Conservation (phyloP, 495 filamentous ascomycete genomes). For the Copromyces sp. region DNA sequence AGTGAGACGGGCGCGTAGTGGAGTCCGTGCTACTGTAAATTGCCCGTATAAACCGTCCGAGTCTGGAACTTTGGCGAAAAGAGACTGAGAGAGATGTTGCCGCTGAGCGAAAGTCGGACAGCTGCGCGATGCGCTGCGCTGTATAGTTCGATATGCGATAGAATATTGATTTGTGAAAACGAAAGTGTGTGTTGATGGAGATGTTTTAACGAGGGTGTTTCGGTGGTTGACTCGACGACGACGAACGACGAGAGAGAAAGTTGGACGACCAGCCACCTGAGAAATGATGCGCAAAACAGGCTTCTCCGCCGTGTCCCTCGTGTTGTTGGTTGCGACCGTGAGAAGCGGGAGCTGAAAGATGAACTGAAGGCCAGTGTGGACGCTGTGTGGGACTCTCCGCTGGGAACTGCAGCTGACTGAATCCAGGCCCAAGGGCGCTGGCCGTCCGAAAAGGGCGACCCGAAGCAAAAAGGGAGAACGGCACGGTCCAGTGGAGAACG, state of each 20-base stretch:
- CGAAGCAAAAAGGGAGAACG: background rate
- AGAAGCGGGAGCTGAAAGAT: background rate
- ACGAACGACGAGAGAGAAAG: background rate
- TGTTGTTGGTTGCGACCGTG: background rate
- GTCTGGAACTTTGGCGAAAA: background rate
- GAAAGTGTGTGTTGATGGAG: background rate
- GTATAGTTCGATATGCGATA: background rate
- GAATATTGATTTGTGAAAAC: background rate
- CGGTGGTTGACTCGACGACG: background rate
- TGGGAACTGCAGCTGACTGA: background rate
- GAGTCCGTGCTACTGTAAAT: background rate
- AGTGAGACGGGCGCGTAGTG: background rate
- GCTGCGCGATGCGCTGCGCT: too few relatives aligned
- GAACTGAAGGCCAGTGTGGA: background rate
- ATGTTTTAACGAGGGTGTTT: slow-evolving; percentile 3
- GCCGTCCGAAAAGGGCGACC: background rate
- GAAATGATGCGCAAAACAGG: background rate
- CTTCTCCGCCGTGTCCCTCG: background rate
- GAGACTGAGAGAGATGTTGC: background rate
- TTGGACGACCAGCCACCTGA: background rate
- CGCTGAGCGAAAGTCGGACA: slow-evolving; percentile 1
- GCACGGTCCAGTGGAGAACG: too few relatives aligned
- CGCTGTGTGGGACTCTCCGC: background rate
- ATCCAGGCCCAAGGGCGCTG: background rate
- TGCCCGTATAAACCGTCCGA: background rate